A percentile compares a stretch with the other conserved stretches of the same genome.
phyloP scores from a whole-genome alignment of 768 basidiomycete species.

The Gloeophyllum trabeum region DNA sequence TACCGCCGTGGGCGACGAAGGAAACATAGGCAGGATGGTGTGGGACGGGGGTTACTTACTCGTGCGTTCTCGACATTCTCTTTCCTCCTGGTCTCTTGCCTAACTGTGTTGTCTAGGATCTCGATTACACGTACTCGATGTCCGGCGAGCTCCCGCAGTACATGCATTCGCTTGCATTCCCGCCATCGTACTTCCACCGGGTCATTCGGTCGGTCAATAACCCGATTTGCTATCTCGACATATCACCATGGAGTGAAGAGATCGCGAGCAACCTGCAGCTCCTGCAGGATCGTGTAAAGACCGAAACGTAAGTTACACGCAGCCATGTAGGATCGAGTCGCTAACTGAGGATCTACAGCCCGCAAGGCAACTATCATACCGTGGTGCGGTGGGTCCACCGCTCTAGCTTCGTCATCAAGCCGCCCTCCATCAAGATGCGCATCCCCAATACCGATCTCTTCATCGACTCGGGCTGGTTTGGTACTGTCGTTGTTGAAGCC shows the following conservation, averaged over 20 bases:
- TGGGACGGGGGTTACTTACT: conserved; percentile 89
- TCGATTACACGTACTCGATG: conserved; percentile 73
- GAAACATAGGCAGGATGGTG: conserved; percentile 70
- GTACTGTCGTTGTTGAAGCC: conserved; percentile 72
- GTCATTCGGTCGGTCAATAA: conserved; percentile 48
- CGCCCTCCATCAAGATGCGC: conserved; percentile 17
- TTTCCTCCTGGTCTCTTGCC: conserved; percentile 4
- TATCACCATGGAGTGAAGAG: conserved; percentile 71
- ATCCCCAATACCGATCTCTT: conserved; percentile 34
- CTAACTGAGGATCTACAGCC: conserved; percentile 25
- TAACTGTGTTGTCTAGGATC: conserved; percentile 37
- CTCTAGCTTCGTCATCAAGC: conserved; percentile 60
- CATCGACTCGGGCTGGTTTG: conserved; percentile 77
- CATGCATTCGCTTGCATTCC: conserved; percentile 68
- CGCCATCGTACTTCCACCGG: conserved; percentile 85
- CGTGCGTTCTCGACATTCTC: conserved; percentile 31
- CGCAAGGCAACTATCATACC: conserved; percentile 68
- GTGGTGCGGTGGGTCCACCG: conserved; percentile 83
- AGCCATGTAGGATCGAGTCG: conserved; percentile 2
- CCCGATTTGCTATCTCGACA: conserved; percentile 56
- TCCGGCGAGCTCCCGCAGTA: conserved; percentile 74
- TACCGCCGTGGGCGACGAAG: conserved; percentile 76
- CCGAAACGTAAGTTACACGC: conserved; percentile 58
- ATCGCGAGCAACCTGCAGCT: conserved; percentile 65
- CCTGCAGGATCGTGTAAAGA: conserved; percentile 64